Conservation (phyloP, 1,284 basidiomycete species). For the Veloboletus limbatus region DNA sequence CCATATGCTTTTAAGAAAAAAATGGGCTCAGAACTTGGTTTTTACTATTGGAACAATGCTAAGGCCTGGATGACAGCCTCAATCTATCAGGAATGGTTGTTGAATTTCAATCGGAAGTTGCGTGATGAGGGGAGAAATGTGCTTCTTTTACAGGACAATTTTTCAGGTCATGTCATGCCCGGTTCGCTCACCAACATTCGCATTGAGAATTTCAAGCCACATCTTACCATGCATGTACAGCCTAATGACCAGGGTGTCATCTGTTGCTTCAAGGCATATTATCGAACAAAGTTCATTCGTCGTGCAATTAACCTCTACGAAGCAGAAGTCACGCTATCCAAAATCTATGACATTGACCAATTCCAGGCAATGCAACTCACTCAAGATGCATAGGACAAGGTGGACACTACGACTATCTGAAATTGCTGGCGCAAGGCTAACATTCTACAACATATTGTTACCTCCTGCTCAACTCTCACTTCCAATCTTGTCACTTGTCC, state of each 20-base stretch:
- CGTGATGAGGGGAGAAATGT: not conserved
- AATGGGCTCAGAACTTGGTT: constrained; percentile 22
- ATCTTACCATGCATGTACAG: not conserved
- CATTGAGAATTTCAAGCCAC: not conserved
- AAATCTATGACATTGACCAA: not conserved
- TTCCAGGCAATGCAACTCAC: not conserved
- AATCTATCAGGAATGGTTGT: constrained; percentile 18
- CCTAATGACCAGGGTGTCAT: not conserved
- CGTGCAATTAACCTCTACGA: not conserved
- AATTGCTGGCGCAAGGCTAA: too few species aligned
- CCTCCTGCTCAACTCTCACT: not conserved
- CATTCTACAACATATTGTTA: too few species aligned
- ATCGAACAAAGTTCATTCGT: not conserved
- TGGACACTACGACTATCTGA: not conserved
- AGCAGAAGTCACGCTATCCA: not conserved
- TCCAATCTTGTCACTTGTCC: not conserved
- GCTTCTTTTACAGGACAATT: constrained; percentile 3
- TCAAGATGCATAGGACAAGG: not conserved
- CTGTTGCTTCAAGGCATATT: not conserved
- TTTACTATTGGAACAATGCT: constrained; percentile 28
- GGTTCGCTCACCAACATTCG: not conserved
- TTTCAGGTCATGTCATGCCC: not conserved
- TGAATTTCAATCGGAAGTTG: not conserved
- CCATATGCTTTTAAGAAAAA: constrained; percentile 22
- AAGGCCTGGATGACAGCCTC: constrained; percentile 30